Base-by-base conservation (phyloP, 495 filamentous ascomycete species). In the Penicillium simplicissimum region DNA sequence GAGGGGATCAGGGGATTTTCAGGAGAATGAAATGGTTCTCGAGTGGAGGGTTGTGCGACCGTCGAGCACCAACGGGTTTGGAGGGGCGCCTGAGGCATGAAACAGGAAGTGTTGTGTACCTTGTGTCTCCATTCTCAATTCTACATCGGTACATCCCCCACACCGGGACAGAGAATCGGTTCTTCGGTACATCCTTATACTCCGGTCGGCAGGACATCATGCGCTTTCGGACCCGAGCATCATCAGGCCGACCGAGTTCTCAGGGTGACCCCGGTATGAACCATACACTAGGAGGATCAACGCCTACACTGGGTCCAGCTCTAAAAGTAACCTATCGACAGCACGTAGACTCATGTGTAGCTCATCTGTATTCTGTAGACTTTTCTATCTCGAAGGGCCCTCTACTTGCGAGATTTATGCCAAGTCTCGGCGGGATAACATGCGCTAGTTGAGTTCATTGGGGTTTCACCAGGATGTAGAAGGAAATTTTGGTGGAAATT, bases 211-310 rank as follows among this genome's bases (percentile, higher is more conserved):
- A 31, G 28, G 28, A 4, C 28, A 31, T 31, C 28, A 15, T 38
- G 13, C 37, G 0, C n/a, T 19, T 42, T 2, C 2, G 17, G 40
- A 42, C n/a, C 8, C 40, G 40, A 42, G n/a, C 5, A 42, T 17
- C 3, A 17, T 21, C 42, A 40, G 28, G 28, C 14, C 14, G 19
- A 48, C 48, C 33, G 49, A 3, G 38, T 19, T 60, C 23, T 36
- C 48, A 33, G 43, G 37, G 4, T 19, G 36, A 47, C 42, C 53
- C n/a, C 35, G 34, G 23, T 15, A 45, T 53, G 31, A 54, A 51
- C 58, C 51, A 47, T 45, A 54, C 37, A 37, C 51, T 35, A 60
- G 33, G 8, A 48, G 49, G 9, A 43, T 36, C 23, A 60, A 34
- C 17, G 31, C 37, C 49, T 55, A 42, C 23, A 42, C 21, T 28